Percentiles rank a stretch among this genome's conserved stretches.
These are phyloP conservation scores for Diaporthe eres DNA, from an alignment of 2,329 filamentous ascomycete genomes.

Conservation along the genomic window DNA sequence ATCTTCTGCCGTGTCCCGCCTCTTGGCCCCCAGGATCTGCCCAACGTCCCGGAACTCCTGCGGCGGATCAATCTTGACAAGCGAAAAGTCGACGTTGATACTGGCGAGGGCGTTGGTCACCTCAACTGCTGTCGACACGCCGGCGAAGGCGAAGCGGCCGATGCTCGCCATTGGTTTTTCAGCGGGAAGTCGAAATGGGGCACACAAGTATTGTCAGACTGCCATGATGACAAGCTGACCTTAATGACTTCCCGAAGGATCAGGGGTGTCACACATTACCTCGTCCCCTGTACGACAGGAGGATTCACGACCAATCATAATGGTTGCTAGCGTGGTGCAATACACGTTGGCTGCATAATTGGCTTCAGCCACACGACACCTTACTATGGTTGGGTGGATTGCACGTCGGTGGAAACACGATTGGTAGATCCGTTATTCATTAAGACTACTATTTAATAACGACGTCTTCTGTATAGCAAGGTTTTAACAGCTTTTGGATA, in stretches of 20 bases:
- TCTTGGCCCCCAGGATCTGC: constrained; percentile 46
- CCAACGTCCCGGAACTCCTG: constrained; percentile 46
- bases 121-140: background rate
- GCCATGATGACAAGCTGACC: background rate
- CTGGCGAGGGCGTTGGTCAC: constrained; percentile 24
- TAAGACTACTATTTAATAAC: no score
- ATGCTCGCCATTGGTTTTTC: background rate
- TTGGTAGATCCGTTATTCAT: no score
- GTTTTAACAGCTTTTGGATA: no score
- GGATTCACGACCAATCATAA: background rate
- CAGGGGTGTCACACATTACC: background rate
- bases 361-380: no score
- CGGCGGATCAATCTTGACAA: constrained; percentile 57
- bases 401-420: no score
- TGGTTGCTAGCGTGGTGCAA: background rate
- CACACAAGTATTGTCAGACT: background rate
- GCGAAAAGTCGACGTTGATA: constrained; percentile 59
- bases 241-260: background rate
- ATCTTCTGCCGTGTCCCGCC: constrained; percentile 52
- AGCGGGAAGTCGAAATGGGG: background rate
- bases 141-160: background rate
- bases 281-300: background rate
- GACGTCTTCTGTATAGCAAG: no score
- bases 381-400: no score
- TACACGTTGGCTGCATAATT: no score